Evolutionary conservation across 345 rosid genomes (phyloP).

Genomic region (Ceriops decandra): DNA sequence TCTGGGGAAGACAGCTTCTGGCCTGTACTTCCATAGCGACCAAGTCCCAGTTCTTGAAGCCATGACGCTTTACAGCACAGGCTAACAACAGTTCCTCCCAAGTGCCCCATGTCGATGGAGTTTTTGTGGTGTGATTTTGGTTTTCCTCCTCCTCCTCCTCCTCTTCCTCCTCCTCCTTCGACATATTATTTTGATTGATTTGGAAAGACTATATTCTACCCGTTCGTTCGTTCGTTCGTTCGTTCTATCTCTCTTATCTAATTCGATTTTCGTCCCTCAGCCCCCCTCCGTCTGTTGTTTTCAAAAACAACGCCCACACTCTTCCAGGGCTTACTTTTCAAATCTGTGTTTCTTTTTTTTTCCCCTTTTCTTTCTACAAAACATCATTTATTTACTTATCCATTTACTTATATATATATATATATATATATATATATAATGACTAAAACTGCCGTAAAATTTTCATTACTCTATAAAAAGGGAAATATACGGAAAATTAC

Average conservation of each 20-base stretch:
- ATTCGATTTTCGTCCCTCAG: not conserved
- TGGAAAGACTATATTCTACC: not conserved
- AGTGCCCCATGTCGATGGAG: constrained; percentile 58
- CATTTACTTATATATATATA: not conserved
- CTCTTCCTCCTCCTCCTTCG: not conserved
- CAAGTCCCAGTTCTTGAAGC: constrained; percentile 66
- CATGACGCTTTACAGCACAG: constrained; percentile 81
- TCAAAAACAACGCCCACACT: not conserved
- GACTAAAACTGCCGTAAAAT: too few relatives aligned
- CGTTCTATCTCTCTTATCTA: not conserved
- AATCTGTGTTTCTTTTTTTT: not conserved
- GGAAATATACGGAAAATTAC: too few relatives aligned
- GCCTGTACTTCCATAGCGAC: constrained; percentile 69
- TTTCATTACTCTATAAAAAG: too few relatives aligned
- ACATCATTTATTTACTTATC: too few relatives aligned
- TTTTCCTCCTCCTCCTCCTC: not conserved
- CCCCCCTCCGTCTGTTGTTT: not conserved
- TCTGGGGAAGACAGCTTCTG: constrained; percentile 39
- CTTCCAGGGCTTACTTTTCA: not conserved
- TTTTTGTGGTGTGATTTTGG: not conserved
- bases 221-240: too few relatives aligned
- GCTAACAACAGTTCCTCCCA: constrained; percentile 79
- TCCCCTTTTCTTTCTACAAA: not conserved
- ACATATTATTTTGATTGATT: not conserved
- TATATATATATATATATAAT: not conserved